Conservation (phyloP, 768 basidiomycete genomes). For the Naganishia friedmannii region DNA sequence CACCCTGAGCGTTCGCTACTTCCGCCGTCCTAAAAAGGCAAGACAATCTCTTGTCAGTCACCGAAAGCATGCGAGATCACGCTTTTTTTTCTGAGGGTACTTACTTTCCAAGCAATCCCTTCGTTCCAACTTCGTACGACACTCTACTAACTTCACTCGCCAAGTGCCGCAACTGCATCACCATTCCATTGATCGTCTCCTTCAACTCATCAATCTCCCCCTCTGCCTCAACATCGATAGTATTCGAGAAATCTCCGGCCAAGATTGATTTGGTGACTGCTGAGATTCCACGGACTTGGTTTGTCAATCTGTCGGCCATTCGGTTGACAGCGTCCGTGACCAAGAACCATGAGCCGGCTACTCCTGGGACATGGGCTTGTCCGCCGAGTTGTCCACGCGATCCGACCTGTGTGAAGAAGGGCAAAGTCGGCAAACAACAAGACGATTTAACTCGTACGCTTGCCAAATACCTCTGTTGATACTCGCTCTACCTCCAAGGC, state of each 20-base stretch:
- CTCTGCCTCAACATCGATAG: constrained; percentile 86
- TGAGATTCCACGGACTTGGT: constrained; percentile 83
- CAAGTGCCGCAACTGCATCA: constrained; percentile 75
- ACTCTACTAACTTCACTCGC: constrained; percentile 89
- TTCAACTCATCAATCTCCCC: constrained; percentile 89
- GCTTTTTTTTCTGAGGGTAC: background rate
- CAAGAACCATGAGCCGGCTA: constrained; percentile 89
- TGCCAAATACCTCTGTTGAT: constrained; percentile 48
- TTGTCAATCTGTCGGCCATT: constrained; percentile 53
- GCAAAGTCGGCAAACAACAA: constrained; percentile 33
- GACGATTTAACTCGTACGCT: background rate
- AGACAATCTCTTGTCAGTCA: constrained; percentile 65
- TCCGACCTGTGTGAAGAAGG: constrained; percentile 46
- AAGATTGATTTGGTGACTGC: constrained; percentile 95
- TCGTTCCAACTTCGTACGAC: constrained; percentile 54
- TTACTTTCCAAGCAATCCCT: constrained; percentile 64
- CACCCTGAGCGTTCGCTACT: constrained; percentile 88
- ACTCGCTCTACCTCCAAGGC: constrained; percentile 89
- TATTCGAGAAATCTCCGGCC: constrained; percentile 74
- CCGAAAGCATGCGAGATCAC: constrained; percentile 34
- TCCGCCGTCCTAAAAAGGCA: constrained; percentile 73
- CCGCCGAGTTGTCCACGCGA: constrained; percentile 68
- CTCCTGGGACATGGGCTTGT: constrained; percentile 84
- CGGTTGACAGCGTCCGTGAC: constrained; percentile 82
- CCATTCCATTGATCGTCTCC: constrained; percentile 93